Evolutionary conservation across 352 stramenopile genomes (phyloP).

Genomic region (Phytopythium aichiense): DNA sequence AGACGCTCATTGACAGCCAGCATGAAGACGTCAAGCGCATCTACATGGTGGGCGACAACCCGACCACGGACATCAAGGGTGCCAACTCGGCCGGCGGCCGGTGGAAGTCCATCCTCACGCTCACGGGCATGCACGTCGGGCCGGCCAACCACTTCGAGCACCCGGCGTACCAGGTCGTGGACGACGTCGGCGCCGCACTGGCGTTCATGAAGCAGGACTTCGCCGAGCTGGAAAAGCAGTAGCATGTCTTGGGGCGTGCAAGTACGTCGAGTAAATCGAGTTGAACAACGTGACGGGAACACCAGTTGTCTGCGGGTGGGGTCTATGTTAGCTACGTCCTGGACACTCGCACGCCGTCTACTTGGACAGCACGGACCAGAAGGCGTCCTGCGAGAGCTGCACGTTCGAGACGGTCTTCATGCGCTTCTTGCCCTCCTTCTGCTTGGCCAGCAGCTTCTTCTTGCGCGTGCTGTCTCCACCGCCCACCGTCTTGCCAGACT

Average conservation of each 20-base stretch:
- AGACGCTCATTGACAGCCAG: slow-evolving; percentile 73
- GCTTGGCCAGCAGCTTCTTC: slow-evolving; percentile 99
- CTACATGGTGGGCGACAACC: slow-evolving; percentile 89
- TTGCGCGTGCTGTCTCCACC: slow-evolving; percentile 97
- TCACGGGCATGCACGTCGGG: slow-evolving; percentile 77
- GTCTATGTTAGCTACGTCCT: slow-evolving; percentile 1
- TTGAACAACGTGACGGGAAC: neutral
- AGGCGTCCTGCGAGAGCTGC: slow-evolving; percentile 95
- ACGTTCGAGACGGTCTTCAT: slow-evolving; percentile 97
- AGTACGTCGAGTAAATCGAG: neutral
- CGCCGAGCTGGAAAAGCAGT: slow-evolving; percentile 23
- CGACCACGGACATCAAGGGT: slow-evolving; percentile 75
- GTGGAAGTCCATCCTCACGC: slow-evolving; percentile 83
- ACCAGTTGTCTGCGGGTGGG: neutral
- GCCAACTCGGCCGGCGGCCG: slow-evolving; percentile 66
- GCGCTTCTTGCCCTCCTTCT: slow-evolving; percentile 98
- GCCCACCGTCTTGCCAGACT: slow-evolving; percentile 94
- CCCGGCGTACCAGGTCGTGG: slow-evolving; percentile 64
- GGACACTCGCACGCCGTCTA: slow-evolving; percentile 28
- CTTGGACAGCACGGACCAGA: slow-evolving; percentile 96
- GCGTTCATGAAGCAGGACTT: slow-evolving; percentile 81
- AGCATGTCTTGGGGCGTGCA: neutral
- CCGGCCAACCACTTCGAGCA: slow-evolving; percentile 63
- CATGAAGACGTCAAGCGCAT: slow-evolving; percentile 60
- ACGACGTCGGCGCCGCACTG: slow-evolving; percentile 64